phyloP scores from a whole-genome alignment of 192 early-diverging fungal species.

The Lobulomyces angularis region DNA sequence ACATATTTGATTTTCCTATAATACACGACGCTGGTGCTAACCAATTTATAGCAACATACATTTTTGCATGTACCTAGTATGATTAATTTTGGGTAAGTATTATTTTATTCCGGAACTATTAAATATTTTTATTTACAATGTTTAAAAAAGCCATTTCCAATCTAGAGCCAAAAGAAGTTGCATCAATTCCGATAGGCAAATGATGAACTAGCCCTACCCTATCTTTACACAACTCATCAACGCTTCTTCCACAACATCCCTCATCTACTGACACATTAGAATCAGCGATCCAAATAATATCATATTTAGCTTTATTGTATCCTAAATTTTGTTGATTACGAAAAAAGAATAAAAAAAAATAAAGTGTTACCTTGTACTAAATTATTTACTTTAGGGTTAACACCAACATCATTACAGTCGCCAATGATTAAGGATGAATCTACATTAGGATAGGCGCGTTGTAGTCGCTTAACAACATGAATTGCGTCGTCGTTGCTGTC shows the following conservation, averaged over 20 bases:
- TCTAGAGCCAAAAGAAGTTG: conserved; percentile 60
- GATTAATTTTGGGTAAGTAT: too few species aligned
- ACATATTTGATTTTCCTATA: conserved; percentile 90
- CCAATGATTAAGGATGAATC: conserved; percentile 69
- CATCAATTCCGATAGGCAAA: conserved; percentile 63
- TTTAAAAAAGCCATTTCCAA: conserved; percentile 80
- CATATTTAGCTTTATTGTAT: conserved; percentile 63
- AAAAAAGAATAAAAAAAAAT: too few species aligned
- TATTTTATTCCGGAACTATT: too few species aligned
- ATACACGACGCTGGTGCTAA: conserved; percentile 74
- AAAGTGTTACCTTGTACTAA: too few species aligned
- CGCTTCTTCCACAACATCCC: conserved; percentile 66
- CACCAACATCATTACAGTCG: conserved; percentile 61
- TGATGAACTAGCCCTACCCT: conserved; percentile 92
- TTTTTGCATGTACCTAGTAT: conserved; percentile 89
- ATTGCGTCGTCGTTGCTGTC: conserved; percentile 70
- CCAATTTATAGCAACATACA: conserved; percentile 90
- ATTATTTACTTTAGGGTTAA: conserved; percentile 96
- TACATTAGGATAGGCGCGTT: conserved; percentile 58
- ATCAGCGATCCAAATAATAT: conserved; percentile 92
- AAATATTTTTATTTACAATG: too few species aligned
- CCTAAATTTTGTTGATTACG: too few species aligned
- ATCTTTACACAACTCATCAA: conserved; percentile 54
- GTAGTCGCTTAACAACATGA: conserved; percentile 55
- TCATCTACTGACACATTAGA: conserved; percentile 75